Evolutionary conservation across 208 protist species (phyloP), one percentile per base, ranked within the genome.

Genomic region (Acanthamoeba quina): DNA sequence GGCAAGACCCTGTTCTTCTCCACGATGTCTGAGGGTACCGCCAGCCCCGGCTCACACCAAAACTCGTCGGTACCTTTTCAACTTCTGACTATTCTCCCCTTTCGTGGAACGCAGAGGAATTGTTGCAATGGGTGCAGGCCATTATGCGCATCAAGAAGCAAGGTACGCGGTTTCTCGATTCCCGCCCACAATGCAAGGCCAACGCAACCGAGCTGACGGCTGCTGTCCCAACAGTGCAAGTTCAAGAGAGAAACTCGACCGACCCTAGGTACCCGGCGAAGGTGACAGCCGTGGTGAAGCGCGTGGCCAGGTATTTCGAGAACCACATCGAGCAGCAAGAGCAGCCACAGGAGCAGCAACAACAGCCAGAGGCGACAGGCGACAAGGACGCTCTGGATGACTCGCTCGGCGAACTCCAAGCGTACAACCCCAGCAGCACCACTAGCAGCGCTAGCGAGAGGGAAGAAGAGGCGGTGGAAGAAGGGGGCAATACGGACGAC

Each of bases 41-140:
- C 66, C 26, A 17, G 56, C 56, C 56, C 19, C 29, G 19, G 19
- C 19, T 5, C 19, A 17, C 56, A 60, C 19, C 54, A 19, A 0
- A 2, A 1, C 52, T 56, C 17, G 13, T 13, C 19, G 54, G 0
- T 21, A 58, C 54, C 54, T 7, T 29, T 31, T 10, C 9, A 68
- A 29, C 11, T 49, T 49, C 26, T 41, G 29, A 74, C 66, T 29
- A 74, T 41, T 21, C 21, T 13, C 26, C 62, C n/a, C 3, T 68
- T 41, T 74, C 13, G 31, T 41, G 26, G 26, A 19, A 15, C 41
- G 26, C 66, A 74, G 66, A 74, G 29, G 66, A 74, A 41, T 26
- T 74, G 26, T 26, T 74, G 29, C 66, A 74, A 74, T 74, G 66
- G 66, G 66, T 74, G 31, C 26, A 74, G 13, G 41, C 66, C 66